Base-by-base conservation (phyloP, 495 filamentous ascomycete genomes). In the Penicillium macrosclerotiorum region DNA sequence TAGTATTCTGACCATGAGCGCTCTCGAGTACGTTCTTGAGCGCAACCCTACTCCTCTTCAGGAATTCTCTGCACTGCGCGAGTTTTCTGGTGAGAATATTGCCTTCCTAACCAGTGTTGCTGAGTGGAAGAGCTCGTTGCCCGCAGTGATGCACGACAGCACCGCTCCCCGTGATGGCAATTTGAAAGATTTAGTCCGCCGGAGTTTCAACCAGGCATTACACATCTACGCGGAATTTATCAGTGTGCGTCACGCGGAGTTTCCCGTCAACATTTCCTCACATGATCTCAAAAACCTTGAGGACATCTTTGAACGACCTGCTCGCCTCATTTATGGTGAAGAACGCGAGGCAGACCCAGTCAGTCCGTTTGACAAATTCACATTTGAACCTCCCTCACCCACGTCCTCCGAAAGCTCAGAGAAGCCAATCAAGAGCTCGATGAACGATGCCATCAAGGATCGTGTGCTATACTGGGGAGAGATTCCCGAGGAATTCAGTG, bases 71-170 rank as follows among this genome's bases (percentile, higher is more conserved):
- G 79, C 82, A 5, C 69, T 74, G 5, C 67, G 74, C 44, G 82
- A 85, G 43, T 83, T 85, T 57, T 83, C 81, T 13, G 82, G 78
- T 23, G 83, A 85, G 59, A 86, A 85, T 63, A 79, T 86, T 37
- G 73, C 78, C 47, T 86, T 86, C 69, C 72, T 85, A 1, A 80
- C 71, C 20, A 62, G 69, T 44, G 70, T 84, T 17, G 59, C 75
- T 12, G 69, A 77, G 23, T 86, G 80, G 78, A 80, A 77, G 51
- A 38, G 40, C 33, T 45, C 46, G 9, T 44, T 68, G 0, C 60
- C 64, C 13, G 31, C 35, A 19, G 45, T 48, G 9, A 42, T 55
- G 34, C 24, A 26, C n/a, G 57, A 65, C 14, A 19, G 35, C 43
- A 39, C 45, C 18, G 51, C 43, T 16, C 30, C 40, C 8, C 30